These are phyloP conservation scores for Rhodotorula sphaerocarpa DNA, from an alignment of 768 basidiomycete genomes.

Conservation along the genomic window DNA sequence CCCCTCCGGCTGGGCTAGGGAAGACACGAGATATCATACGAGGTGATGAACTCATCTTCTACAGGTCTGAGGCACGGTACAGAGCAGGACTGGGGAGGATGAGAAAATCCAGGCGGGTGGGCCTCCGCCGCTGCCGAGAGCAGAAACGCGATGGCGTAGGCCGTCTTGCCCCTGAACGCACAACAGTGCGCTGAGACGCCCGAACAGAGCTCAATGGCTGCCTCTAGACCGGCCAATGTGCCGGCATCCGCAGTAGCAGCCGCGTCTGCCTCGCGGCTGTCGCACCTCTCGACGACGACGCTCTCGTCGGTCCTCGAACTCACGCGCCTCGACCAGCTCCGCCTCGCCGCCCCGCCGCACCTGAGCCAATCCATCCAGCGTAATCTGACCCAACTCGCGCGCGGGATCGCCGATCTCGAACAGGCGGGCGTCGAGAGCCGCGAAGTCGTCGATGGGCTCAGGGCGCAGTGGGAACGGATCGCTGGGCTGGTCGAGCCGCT, in stretches of 20 bases:
- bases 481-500: conserved; percentile 26
- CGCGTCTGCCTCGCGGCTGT: conserved; percentile 13
- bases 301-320: conserved; percentile 31
- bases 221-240: not conserved
- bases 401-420: conserved; percentile 25
- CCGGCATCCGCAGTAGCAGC: not conserved
- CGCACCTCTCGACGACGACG: conserved; percentile 28
- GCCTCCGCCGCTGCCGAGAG: no score
- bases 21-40: no score
- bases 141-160: no score
- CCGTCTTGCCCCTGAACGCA: no score
- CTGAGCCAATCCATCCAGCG: conserved; percentile 9
- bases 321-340: conserved; percentile 15
- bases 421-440: conserved; percentile 1
- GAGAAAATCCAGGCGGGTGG: no score
- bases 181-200: no score
- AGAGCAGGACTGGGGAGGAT: no score
- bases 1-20: no score
- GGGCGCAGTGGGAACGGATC: conserved; percentile 34
- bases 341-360: conserved; percentile 3
- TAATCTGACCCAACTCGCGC: conserved; percentile 19
- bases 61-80: no score
- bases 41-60: no score
- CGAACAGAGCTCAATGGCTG: no score
- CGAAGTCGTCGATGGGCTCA: conserved; percentile 29